A percentile compares a stretch with the other conserved stretches of the same genome.
These are phyloP conservation scores for Hanseniaspora singularis DNA, from an alignment of 805 yeast species.

Conservation along the genomic window DNA sequence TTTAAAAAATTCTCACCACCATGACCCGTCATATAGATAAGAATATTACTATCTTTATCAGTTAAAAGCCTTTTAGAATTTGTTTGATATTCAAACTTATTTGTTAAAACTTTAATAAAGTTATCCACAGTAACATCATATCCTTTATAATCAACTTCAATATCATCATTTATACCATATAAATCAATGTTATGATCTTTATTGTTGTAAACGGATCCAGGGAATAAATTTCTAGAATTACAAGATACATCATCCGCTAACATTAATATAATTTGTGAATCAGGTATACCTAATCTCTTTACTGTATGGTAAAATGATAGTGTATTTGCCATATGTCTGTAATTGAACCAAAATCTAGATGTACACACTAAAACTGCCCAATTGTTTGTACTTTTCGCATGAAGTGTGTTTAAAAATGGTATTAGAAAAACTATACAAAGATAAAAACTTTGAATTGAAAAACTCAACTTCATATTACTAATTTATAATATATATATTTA, in stretches of 20 bases:
- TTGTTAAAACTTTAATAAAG: conserved; percentile 82
- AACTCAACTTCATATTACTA: too few relatives aligned
- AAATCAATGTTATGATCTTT: conserved; percentile 84
- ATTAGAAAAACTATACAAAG: neutral
- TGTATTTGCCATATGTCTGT: conserved; percentile 94
- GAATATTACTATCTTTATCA: conserved; percentile 87
- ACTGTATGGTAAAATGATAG: conserved; percentile 91
- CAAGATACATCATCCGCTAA: conserved; percentile 94
- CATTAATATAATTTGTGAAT: conserved; percentile 92
- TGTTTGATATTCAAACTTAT: conserved; percentile 93
- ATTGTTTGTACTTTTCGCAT: too few relatives aligned
- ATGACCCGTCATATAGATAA: conserved; percentile 94
- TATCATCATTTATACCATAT: conserved; percentile 63
- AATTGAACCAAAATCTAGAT: conserved; percentile 95
- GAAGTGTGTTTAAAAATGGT: neutral
- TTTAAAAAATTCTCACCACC: conserved; percentile 96
- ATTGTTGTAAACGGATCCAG: conserved; percentile 91
- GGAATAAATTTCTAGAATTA: conserved; percentile 88
- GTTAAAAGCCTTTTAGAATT: conserved; percentile 80
- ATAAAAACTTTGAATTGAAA: too few relatives aligned
- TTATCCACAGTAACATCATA: conserved; percentile 97
- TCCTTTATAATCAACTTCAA: conserved; percentile 94
- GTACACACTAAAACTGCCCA: conserved; percentile 90
- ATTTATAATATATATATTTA: too few relatives aligned
- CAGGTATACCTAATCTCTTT: conserved; percentile 92